Evolutionary conservation across 225 moss, liverwort and hornwort species (phyloP).

Genomic region (Pseudoscleropodium purum): DNA sequence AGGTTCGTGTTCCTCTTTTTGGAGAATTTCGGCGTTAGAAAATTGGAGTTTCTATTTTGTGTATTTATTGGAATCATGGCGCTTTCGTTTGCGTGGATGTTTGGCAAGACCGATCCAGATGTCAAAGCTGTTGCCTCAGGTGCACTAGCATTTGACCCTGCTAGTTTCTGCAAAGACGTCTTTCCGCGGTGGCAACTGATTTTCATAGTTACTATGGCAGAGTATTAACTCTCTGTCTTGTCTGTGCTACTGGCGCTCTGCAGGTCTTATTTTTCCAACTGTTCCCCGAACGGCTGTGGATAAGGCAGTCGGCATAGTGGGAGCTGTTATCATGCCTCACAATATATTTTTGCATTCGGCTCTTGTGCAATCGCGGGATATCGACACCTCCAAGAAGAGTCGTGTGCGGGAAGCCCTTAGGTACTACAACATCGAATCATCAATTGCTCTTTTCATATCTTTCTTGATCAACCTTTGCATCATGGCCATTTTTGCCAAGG

Average conservation of each 20-base stretch:
- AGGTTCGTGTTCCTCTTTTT: constrained; percentile 76
- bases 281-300: constrained; percentile 69
- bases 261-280: constrained; percentile 69
- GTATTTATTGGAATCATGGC: constrained; percentile 73
- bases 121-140: constrained; percentile 52
- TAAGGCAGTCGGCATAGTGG: constrained; percentile 84
- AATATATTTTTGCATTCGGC: constrained; percentile 94
- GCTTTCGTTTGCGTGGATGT: constrained; percentile 92
- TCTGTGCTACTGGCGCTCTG: background rate
- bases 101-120: constrained; percentile 60
- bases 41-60: constrained; percentile 79
- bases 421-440: constrained; percentile 83
- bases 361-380: constrained; percentile 69
- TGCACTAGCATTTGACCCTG: constrained; percentile 3
- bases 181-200: background rate
- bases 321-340: constrained; percentile 96
- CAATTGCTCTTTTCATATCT: constrained; percentile 68
- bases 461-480: constrained; percentile 90
- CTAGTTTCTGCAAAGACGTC: background rate
- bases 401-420: constrained; percentile 72
- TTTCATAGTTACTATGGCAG: background rate
- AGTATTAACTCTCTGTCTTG: background rate
- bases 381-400: constrained; percentile 62
- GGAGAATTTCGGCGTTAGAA: constrained; percentile 78
- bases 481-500: constrained; percentile 91